Base-by-base conservation (phyloP, 2,329 filamentous ascomycete species). In the Aspergillus sp. region DNA sequence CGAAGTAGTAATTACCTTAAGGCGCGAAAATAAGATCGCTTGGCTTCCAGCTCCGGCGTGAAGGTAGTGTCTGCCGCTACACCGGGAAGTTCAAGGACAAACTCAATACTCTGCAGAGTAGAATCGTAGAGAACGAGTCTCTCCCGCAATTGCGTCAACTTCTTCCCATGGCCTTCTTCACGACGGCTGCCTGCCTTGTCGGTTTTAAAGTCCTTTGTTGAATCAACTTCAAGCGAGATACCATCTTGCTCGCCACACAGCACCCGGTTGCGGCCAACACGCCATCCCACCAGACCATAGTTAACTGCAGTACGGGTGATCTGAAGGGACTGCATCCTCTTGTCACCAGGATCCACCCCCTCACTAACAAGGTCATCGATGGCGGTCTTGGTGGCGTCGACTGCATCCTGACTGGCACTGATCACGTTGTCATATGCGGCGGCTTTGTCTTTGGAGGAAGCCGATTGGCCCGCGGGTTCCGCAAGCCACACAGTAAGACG, bases 221-320 rank as follows among this genome's bases (percentile, higher is more conserved):
- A 55, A 40, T 73, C 67, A 9, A 69, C 53, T 29, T 73, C 67
- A 49, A 81, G 74, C 1, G 77, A 66, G 10, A 87, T 77, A 3
- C 91, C 91, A 57, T 97, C 91, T 46, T 85, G 77, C 5, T 79
- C 73, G n/a, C 91, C 90, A 44, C 88, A 87, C 51, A 98, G 73
- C 0, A 95, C 85, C 45, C 93, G 79, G 67, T 98, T 97, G 42
- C 93, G 83, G 28, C 91, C 91, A 53, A 97, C 87, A 64, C 93
- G 80, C 90, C 90, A 97, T 61, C 88, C 90, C 47, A 98, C 85
- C 67, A 96, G 81, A 55, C 88, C 87, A 65, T 94, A 97, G 67
- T 93, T 94, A 47, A 97, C 88, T 1, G 91, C 89, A 0, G 94
- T 94, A 51, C 86, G 85, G 3, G 90, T 94, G 48, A 98, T 85